Evolutionary conservation across 2,329 filamentous ascomycete species (phyloP).

Genomic region (Colletotrichum sp.): DNA sequence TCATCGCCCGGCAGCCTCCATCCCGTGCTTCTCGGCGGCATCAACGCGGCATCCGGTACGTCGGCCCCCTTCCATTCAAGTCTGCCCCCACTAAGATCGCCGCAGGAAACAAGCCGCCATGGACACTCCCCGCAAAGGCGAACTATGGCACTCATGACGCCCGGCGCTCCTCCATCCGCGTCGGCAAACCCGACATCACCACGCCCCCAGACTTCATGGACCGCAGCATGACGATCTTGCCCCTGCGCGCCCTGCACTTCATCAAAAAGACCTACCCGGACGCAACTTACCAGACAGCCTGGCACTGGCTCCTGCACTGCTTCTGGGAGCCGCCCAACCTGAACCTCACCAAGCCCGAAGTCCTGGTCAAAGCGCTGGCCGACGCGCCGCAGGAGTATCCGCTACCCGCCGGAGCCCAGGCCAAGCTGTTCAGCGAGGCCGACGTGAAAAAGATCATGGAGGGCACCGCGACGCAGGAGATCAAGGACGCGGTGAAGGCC

Average conservation of each 20-base stretch:
- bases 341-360: slow-evolving; percentile 63
- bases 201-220: slow-evolving; percentile 50
- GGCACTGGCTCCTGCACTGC: slow-evolving; percentile 60
- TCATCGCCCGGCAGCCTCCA: slow-evolving; percentile 56
- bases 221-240: slow-evolving; percentile 51
- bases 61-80: background rate
- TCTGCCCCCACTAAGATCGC: background rate
- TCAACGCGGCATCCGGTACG: slow-evolving; percentile 64
- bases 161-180: slow-evolving; percentile 41
- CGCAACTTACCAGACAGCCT: slow-evolving; percentile 55
- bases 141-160: slow-evolving; percentile 54
- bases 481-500: slow-evolving; percentile 52
- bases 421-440: slow-evolving; percentile 49
- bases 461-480: slow-evolving; percentile 52
- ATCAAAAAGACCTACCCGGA: slow-evolving; percentile 64
- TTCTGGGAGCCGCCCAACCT: slow-evolving; percentile 67
- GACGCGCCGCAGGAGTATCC: slow-evolving; percentile 27
- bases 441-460: slow-evolving; percentile 63
- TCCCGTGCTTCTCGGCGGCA: slow-evolving; percentile 74
- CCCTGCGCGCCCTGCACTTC: slow-evolving; percentile 70
- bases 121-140: slow-evolving; percentile 72
- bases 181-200: slow-evolving; percentile 40
- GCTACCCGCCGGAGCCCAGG: slow-evolving; percentile 11
- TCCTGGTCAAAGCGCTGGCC: slow-evolving; percentile 47
- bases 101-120: slow-evolving; percentile 76